phyloP scores from a whole-genome alignment of 2,329 filamentous ascomycete genomes.

The Neofusicoccum kwambonambiense region DNA sequence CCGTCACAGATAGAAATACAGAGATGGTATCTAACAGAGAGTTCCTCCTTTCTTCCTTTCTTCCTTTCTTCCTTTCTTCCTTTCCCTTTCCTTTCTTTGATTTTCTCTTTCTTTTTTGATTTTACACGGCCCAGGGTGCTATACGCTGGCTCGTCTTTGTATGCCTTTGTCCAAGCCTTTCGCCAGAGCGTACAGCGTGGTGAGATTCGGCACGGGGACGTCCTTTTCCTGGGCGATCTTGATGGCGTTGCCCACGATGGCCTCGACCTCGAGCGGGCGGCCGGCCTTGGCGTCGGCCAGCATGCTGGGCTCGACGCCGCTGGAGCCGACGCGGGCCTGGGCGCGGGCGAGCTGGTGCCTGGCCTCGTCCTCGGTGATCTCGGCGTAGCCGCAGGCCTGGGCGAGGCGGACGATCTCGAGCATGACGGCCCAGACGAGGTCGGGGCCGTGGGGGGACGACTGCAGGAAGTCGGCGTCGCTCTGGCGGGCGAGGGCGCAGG shows the following conservation, averaged over 20 bases:
- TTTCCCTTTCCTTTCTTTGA: background rate
- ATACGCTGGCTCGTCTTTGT: background rate
- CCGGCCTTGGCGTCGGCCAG: conserved; percentile 45
- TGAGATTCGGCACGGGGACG: conserved; percentile 42
- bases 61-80: background rate
- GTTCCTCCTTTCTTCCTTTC: background rate
- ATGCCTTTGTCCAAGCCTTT: conserved; percentile 43
- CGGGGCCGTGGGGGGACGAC: conserved; percentile 41
- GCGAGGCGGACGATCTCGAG: conserved; percentile 46
- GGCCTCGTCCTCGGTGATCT: conserved; percentile 38
- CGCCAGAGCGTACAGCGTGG: conserved; percentile 46
- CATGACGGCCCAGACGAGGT: conserved; percentile 44
- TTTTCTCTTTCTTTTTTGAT: background rate
- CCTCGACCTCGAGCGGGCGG: conserved; percentile 50
- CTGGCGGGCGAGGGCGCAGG: conserved; percentile 51
- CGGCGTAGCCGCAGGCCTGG: conserved; percentile 38
- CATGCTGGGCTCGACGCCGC: conserved; percentile 51
- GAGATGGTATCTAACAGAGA: conserved; percentile 12
- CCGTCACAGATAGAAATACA: conserved; percentile 5
- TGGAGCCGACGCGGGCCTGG: conserved; percentile 34
- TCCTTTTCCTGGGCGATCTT: conserved; percentile 41
- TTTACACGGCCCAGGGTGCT: background rate
- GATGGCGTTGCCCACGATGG: conserved; percentile 50
- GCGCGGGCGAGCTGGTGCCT: conserved; percentile 40
- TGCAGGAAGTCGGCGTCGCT: conserved; percentile 22